Percentiles rank a stretch among this genome's conserved stretches.
Evolutionary conservation across 2,329 filamentous ascomycete genomes (phyloP).

Genomic region (Trichoderma atroviride): DNA sequence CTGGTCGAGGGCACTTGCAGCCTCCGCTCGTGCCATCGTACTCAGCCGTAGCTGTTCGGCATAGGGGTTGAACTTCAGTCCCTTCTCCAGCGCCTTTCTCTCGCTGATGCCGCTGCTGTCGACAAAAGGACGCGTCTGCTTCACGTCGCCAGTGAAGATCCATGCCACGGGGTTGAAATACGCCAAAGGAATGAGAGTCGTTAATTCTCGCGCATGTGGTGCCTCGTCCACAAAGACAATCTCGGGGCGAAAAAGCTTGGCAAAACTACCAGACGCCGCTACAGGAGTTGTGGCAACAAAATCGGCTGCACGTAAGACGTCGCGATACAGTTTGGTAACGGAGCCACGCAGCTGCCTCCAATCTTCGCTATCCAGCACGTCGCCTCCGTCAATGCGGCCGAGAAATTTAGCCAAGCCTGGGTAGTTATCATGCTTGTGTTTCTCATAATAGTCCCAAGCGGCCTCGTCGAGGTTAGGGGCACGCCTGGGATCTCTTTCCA

Average conservation of each 20-base stretch:
- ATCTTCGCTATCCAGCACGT: conserved; percentile 33
- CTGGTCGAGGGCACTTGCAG: conserved; percentile 38
- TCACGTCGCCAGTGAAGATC: conserved; percentile 52
- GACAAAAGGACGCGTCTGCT: conserved; percentile 49
- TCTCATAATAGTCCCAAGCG: conserved; percentile 46
- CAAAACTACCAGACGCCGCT: conserved; percentile 44
- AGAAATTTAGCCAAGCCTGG: conserved; percentile 43
- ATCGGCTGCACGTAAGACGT: conserved; percentile 44
- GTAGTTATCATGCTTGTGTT: conserved; percentile 39
- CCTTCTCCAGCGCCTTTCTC: conserved; percentile 28
- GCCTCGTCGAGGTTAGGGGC: conserved; percentile 49
- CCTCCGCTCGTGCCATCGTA: conserved; percentile 45
- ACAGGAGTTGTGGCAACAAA: conserved; percentile 53
- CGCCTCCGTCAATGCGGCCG: conserved; percentile 35
- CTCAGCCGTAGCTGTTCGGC: conserved; percentile 40
- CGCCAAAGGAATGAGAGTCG: conserved; percentile 49
- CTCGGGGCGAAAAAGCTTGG: conserved; percentile 70
- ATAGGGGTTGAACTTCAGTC: conserved; percentile 38
- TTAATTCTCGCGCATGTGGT: conserved; percentile 50
- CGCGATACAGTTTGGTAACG: conserved; percentile 43
- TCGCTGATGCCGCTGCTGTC: conserved; percentile 34
- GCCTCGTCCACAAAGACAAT: conserved; percentile 83
- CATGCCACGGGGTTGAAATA: conserved; percentile 47
- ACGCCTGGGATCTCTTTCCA: conserved; percentile 29
- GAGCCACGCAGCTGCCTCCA: conserved; percentile 38